Evolutionary conservation across 176 grass and related monocot genomes (phyloP).

Genomic region (Triticum urartu): DNA sequence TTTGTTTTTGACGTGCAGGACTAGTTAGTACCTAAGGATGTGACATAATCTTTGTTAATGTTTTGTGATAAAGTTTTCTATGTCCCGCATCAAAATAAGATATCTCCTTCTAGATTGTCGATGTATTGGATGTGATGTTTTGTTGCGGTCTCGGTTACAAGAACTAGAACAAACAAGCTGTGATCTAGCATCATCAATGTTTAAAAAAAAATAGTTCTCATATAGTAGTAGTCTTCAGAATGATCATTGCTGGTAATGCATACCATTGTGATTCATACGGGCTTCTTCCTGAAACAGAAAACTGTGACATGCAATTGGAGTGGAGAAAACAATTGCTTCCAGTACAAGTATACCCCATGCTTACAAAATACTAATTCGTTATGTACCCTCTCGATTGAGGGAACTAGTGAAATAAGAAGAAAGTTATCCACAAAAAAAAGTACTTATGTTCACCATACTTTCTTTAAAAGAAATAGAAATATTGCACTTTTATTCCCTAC

Average conservation of each 20-base stretch:
- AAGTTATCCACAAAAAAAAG: neutral
- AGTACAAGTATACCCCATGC: neutral
- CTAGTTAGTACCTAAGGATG: neutral
- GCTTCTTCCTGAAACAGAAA: too few species aligned
- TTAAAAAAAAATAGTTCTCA: too few species aligned
- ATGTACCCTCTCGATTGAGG: neutral
- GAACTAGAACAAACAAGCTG: neutral
- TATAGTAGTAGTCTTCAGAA: too few species aligned
- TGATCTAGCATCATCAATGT: neutral
- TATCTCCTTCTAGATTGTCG: neutral
- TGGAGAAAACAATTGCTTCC: too few species aligned
- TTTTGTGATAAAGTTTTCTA: conserved; percentile 8
- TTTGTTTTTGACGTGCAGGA: neutral
- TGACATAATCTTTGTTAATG: neutral
- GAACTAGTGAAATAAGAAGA: neutral
- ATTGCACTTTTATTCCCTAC: too few species aligned
- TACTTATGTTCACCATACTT: neutral
- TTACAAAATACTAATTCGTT: neutral
- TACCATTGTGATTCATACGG: too few species aligned
- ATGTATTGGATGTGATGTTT: neutral
- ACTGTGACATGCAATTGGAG: too few species aligned
- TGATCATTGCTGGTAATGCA: too few species aligned
- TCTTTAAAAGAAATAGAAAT: neutral
- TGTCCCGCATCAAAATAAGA: neutral
- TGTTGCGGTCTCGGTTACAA: neutral